Percentiles rank a stretch among this genome's conserved stretches.
Evolutionary conservation across 176 grass and related monocot species (phyloP).

Genomic region (Oryza longistaminata): DNA sequence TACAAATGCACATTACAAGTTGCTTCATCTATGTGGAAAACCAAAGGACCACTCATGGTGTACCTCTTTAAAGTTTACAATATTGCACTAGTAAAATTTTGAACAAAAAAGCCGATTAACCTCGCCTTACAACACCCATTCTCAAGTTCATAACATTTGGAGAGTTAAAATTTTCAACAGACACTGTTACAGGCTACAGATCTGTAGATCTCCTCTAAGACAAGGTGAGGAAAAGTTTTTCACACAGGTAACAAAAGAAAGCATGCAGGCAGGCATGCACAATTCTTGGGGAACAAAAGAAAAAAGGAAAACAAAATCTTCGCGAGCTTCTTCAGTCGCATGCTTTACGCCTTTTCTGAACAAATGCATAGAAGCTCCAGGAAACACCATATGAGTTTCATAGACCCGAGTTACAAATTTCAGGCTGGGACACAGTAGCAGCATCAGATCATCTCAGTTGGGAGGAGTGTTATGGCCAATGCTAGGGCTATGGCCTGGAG

Average conservation of each 20-base stretch:
- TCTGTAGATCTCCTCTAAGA: slow-evolving; percentile 10
- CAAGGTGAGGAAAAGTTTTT: slow-evolving; percentile 24
- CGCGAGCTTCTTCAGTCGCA: slow-evolving; percentile 4
- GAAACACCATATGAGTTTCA: slow-evolving; percentile 22
- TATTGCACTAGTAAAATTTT: slow-evolving; percentile 13
- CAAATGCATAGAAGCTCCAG: slow-evolving; percentile 16
- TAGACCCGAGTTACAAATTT: not conserved
- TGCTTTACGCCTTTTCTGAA: slow-evolving; percentile 28
- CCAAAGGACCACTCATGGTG: not conserved
- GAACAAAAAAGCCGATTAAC: not conserved
- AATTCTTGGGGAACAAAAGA: not conserved
- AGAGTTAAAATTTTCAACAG: not conserved
- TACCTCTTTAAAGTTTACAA: slow-evolving; percentile 9
- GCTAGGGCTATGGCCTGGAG: slow-evolving; percentile 56
- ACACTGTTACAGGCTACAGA: not conserved
- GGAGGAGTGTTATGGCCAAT: slow-evolving; percentile 56
- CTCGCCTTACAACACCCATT: slow-evolving; percentile 27
- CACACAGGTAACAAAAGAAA: slow-evolving; percentile 25
- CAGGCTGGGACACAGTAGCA: not conserved
- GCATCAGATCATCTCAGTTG: slow-evolving; percentile 24
- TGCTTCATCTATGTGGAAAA: no score
- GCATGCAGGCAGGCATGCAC: slow-evolving; percentile 24
- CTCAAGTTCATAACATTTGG: slow-evolving; percentile 32
- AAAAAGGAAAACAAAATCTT: slow-evolving; percentile 32
- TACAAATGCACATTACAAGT: no score